phyloP scores from a whole-genome alignment of 768 basidiomycete genomes.

The Pleurotus tuoliensis region DNA sequence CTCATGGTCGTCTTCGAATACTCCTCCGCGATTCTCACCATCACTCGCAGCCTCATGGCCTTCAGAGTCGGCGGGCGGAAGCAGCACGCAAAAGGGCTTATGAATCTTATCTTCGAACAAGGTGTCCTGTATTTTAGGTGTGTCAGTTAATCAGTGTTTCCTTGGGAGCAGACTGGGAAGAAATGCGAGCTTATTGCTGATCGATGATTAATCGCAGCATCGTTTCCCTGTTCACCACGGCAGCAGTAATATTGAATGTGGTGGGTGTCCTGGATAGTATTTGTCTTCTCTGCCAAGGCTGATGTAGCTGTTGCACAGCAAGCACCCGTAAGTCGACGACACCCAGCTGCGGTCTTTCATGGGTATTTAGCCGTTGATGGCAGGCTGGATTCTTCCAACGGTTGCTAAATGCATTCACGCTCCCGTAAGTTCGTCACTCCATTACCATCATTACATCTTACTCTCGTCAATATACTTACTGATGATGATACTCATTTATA shows the following conservation, averaged over 20 bases:
- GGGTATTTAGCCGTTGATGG: not conserved
- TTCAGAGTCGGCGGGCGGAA: slow-evolving; percentile 16
- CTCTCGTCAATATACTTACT: no score
- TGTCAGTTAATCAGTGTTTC: not conserved
- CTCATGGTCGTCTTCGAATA: slow-evolving; percentile 25
- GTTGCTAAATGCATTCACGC: not conserved
- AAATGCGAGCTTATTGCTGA: no score
- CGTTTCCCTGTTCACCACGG: slow-evolving; percentile 20
- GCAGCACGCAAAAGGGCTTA: slow-evolving; percentile 15
- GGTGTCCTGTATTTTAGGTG: slow-evolving; percentile 26
- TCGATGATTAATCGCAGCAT: slow-evolving; percentile 9
- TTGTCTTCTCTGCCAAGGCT: not conserved
- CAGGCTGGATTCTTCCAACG: slow-evolving; percentile 25
- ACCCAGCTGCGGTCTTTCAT: not conserved
- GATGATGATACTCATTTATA: no score
- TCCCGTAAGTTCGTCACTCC: not conserved
- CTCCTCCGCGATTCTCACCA: slow-evolving; percentile 20
- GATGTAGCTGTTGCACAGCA: slow-evolving; percentile 8
- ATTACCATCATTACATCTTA: not conserved
- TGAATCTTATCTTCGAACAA: slow-evolving; percentile 24
- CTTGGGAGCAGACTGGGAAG: not conserved
- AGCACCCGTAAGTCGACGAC: slow-evolving; percentile 14
- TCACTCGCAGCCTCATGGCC: slow-evolving; percentile 19
- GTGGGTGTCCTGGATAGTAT: slow-evolving; percentile 14
- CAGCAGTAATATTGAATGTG: slow-evolving; percentile 20